Conservation (phyloP, 768 basidiomycete genomes). For the Leccinum olivaceopallidum region DNA sequence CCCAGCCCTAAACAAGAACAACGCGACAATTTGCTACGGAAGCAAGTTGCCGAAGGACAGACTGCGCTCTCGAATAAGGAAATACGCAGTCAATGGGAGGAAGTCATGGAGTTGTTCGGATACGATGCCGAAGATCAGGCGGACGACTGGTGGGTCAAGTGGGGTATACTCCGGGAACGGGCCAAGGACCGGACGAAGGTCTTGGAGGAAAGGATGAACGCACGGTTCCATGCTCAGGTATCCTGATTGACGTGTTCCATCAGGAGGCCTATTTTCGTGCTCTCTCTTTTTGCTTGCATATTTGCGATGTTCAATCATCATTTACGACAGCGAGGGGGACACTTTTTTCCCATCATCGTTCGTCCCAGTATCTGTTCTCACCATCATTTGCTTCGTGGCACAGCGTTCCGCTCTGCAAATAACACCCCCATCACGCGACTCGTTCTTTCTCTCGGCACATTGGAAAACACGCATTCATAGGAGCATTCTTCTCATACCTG, state of each 20-base stretch:
- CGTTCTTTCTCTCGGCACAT: not conserved
- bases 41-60: constrained; percentile 47
- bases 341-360: not conserved
- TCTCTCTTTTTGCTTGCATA: not conserved
- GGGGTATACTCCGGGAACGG: constrained; percentile 47
- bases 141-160: constrained; percentile 66
- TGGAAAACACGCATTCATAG: not conserved
- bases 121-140: constrained; percentile 57
- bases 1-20: constrained; percentile 43
- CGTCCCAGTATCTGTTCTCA: not conserved
- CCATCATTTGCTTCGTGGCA: not conserved
- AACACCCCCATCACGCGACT: not conserved
- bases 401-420: not conserved
- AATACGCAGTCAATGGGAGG: constrained; percentile 45
- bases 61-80: constrained; percentile 35
- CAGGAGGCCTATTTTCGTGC: not conserved
- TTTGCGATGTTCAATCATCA: not conserved
- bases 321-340: not conserved
- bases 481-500: constrained; percentile 1
- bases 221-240: constrained; percentile 1
- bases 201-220: constrained; percentile 18
- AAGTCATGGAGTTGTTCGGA: constrained; percentile 47
- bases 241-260: constrained; percentile 2
- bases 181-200: constrained; percentile 28
- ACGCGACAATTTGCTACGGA: constrained; percentile 44